Percentiles rank a stretch among this genome's conserved stretches.
Evolutionary conservation across 2,329 filamentous ascomycete genomes (phyloP).

Genomic region (Penicillium digitatum): DNA sequence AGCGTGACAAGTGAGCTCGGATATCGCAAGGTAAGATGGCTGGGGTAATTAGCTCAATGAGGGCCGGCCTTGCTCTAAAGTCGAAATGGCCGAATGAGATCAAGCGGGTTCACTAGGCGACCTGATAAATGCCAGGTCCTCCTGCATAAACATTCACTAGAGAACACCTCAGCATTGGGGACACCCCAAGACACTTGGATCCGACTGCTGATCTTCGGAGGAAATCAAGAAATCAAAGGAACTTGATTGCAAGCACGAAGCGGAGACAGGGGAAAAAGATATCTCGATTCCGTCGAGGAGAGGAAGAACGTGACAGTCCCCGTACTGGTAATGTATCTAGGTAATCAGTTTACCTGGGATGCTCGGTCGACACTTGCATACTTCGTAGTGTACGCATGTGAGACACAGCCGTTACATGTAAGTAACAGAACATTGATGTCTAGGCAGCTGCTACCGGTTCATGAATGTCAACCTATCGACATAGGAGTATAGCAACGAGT

Average conservation of each 20-base stretch:
- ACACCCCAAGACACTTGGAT: background rate
- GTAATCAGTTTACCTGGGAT: background rate
- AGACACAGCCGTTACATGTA: background rate
- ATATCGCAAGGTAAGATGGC: background rate
- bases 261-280: conserved; percentile 8
- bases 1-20: background rate
- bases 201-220: background rate
- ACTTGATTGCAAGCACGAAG: background rate
- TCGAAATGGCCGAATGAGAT: conserved; percentile 1
- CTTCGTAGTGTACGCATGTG: background rate
- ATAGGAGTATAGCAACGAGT: no score
- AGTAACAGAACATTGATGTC: background rate
- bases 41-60: background rate
- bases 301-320: conserved; percentile 18
- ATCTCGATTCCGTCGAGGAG: conserved; percentile 18
- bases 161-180: background rate
- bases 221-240: background rate
- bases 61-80: background rate
- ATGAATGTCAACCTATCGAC: no score
- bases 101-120: background rate
- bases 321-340: background rate
- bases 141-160: background rate
- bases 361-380: background rate
- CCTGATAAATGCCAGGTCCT: conserved; percentile 2
- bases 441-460: no score